phyloP scores from a whole-genome alignment of 192 early-diverging fungal genomes.

The Umbelopsis sp. region DNA sequence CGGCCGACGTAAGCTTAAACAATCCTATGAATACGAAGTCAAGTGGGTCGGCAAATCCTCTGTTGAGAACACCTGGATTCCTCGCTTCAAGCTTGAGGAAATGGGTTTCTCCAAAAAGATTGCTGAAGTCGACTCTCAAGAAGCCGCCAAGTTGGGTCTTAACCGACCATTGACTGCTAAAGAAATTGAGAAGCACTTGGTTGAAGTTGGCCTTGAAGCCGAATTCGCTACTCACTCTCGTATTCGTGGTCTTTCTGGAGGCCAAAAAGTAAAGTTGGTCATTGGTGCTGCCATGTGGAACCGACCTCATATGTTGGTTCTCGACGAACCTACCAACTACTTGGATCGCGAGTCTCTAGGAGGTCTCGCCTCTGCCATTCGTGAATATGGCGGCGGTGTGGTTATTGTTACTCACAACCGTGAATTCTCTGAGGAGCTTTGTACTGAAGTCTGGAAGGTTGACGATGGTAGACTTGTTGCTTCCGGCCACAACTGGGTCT shows the following conservation, averaged over 20 bases:
- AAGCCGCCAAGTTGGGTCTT: constrained; percentile 76
- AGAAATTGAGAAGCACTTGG: constrained; percentile 74
- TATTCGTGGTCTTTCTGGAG: constrained; percentile 74
- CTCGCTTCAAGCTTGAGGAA: constrained; percentile 69
- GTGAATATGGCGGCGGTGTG: constrained; percentile 78
- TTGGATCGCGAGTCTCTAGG: constrained; percentile 67
- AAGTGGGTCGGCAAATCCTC: constrained; percentile 65
- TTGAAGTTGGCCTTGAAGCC: constrained; percentile 75
- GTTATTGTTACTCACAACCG: constrained; percentile 86
- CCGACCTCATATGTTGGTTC: constrained; percentile 86
- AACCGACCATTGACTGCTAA: constrained; percentile 71
- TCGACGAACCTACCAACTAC: constrained; percentile 87
- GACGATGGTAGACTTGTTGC: constrained; percentile 59
- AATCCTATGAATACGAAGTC: constrained; percentile 84
- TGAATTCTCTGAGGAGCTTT: constrained; percentile 76
- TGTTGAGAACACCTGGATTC: constrained; percentile 74
- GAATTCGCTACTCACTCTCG: constrained; percentile 75
- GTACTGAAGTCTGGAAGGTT: constrained; percentile 78
- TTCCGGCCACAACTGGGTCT: constrained; percentile 58
- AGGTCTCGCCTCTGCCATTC: constrained; percentile 74
- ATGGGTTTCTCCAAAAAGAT: constrained; percentile 80
- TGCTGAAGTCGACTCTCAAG: constrained; percentile 73
- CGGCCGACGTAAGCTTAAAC: constrained; percentile 79
- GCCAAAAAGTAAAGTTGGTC: constrained; percentile 87
- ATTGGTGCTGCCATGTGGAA: constrained; percentile 85